phyloP scores from a whole-genome alignment of 257 asterid genomes.

The Solanum chiquidenum region DNA sequence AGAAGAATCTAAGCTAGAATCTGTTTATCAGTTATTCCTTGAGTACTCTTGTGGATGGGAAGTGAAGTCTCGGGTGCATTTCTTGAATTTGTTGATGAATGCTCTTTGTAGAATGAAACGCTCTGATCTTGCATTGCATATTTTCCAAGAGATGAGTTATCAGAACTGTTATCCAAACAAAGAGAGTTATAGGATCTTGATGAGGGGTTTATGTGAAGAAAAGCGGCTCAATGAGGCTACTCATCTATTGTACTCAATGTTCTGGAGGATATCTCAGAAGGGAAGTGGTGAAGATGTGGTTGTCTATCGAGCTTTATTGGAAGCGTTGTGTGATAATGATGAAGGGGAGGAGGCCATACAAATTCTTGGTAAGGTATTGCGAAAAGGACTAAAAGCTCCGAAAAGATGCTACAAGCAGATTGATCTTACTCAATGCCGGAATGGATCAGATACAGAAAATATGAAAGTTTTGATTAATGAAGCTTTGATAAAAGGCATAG shows the following conservation, averaged over 20 bases:
- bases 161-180: conserved; percentile 65
- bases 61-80: conserved; percentile 48
- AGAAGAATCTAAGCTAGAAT: conserved; percentile 45
- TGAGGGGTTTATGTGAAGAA: conserved; percentile 84
- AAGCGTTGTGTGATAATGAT: conserved; percentile 71
- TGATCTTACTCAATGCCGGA: conserved; percentile 33
- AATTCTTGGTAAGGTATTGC: conserved; percentile 56
- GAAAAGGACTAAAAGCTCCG: conserved; percentile 78
- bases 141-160: conserved; percentile 76
- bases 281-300: conserved; percentile 76
- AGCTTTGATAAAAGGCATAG: conserved; percentile 53
- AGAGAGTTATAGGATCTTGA: conserved; percentile 58
- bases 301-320: conserved; percentile 54
- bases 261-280: conserved; percentile 77
- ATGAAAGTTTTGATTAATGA: conserved; percentile 53
- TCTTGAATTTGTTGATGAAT: conserved; percentile 56
- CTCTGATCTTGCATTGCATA: conserved; percentile 64
- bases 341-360: conserved; percentile 57
- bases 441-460: conserved; percentile 12
- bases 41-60: conserved; percentile 74
- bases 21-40: conserved; percentile 46
- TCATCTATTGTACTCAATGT: conserved; percentile 68
- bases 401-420: conserved; percentile 36
- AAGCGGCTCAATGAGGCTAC: conserved; percentile 65
- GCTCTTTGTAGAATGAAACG: conserved; percentile 54